These are phyloP conservation scores for Aurantiochytrium sp. DNA, from an alignment of 108 stramenopile species.

Conservation along the genomic window DNA sequence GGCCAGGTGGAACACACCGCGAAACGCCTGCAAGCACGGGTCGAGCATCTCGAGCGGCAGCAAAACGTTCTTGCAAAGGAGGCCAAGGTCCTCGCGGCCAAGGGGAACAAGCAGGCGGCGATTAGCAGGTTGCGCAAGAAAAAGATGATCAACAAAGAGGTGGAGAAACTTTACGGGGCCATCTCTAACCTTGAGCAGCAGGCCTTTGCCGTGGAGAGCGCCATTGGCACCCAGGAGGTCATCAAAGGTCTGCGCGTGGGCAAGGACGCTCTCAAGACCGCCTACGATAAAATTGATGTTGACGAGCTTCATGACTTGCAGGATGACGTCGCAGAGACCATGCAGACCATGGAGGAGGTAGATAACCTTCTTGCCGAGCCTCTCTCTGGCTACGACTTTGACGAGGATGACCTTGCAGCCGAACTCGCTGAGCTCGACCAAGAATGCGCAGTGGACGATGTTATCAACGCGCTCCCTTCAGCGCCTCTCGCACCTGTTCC, in stretches of 20 bases:
- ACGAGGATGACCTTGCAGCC: not conserved
- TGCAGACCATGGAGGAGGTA: not conserved
- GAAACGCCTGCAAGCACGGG: not conserved
- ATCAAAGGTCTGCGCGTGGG: not conserved
- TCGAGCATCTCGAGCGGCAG: not conserved
- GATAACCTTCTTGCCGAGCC: not conserved
- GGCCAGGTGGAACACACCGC: not conserved
- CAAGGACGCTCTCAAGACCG: not conserved
- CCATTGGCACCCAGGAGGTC: not conserved
- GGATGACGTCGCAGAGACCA: not conserved
- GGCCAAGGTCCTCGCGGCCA: not conserved
- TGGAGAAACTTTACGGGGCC: not conserved
- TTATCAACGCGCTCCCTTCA: not conserved
- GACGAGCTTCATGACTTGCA: not conserved
- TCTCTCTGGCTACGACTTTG: not conserved
- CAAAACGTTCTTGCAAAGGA: not conserved
- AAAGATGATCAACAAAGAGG: not conserved
- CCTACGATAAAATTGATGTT: not conserved
- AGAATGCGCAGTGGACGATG: not conserved
- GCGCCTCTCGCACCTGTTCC: not conserved
- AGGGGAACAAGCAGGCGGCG: not conserved
- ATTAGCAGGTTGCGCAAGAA: not conserved
- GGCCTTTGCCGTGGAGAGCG: not conserved
- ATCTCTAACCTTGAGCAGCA: not conserved
- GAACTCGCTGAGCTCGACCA: not conserved